Conservation (phyloP, 192 early-diverging fungal species). For the Radiomyces spectabilis region DNA sequence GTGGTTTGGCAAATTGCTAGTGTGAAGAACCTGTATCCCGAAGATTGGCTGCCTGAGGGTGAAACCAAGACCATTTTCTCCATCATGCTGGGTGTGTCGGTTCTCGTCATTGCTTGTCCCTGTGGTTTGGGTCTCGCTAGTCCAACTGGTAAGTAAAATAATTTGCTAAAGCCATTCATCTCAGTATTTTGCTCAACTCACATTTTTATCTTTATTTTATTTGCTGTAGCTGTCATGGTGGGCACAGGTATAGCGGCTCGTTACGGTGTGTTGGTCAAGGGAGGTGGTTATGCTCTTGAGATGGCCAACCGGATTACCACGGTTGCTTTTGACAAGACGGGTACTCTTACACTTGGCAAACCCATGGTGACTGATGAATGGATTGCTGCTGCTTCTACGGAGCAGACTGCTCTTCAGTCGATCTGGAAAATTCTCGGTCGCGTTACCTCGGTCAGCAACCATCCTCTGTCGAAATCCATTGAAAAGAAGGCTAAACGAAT, state of each 20-base stretch:
- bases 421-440: constrained; percentile 38
- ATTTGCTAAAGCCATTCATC: background rate
- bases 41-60: constrained; percentile 32
- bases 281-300: constrained; percentile 69
- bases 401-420: constrained; percentile 11
- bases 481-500: constrained; percentile 15
- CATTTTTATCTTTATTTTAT: background rate
- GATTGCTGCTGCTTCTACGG: background rate
- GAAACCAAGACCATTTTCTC: constrained; percentile 42
- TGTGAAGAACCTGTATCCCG: constrained; percentile 22
- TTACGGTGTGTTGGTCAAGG: constrained; percentile 60
- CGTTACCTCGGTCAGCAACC: constrained; percentile 51
- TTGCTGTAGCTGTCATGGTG: constrained; percentile 55
- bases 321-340: constrained; percentile 85
- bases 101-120: constrained; percentile 67
- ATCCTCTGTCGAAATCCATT: constrained; percentile 64
- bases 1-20: constrained; percentile 44
- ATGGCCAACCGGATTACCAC: constrained; percentile 47
- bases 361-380: constrained; percentile 42
- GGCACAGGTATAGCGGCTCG: constrained; percentile 62
- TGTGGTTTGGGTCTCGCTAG: constrained; percentile 64
- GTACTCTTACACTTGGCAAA: constrained; percentile 67
- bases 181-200: background rate
- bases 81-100: constrained; percentile 48
- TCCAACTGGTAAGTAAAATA: constrained; percentile 38